Base-by-base conservation (phyloP, 208 protist genomes). In the Borovskyia barvae region DNA sequence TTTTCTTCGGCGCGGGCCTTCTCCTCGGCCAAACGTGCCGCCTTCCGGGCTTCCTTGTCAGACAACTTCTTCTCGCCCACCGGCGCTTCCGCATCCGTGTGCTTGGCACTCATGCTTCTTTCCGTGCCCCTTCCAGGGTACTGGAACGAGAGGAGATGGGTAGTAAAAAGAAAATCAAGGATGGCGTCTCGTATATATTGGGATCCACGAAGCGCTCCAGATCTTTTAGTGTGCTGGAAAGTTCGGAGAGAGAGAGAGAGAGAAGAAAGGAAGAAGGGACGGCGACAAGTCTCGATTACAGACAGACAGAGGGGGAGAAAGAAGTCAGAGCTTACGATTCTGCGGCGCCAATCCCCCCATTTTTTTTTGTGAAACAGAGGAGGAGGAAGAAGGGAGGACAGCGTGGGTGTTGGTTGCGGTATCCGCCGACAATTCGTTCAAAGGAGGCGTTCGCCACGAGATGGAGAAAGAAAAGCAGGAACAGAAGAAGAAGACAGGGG, bases 41-140 rank as follows among this genome's bases (percentile, higher is more conserved):
- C 77, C 69, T 90, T 91, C 30, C 89, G 85, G 37, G 81, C 81
- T 66, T 91, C 85, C 69, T 95, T 95, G 42, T 86, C 74, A 30
- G 78, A 72, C 19, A 87, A 62, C 70, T 90, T 92, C 41, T 76
- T 36, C 53, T 52, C 32, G 6, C 11, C 19, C 22, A 47, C 66
- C 1, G 57, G 39, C 22, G 53, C 67, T 40, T 61, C 43, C 11
- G 53, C 29, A 32, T 63, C 65, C n/a, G 49, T 49, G 55, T 63
- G 54, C 41, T 61, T 73, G 32, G 58, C 50, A 54, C 43, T 76
- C 63, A 73, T 72, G 28, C 29, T 52, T n/a, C n/a, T n/a, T n/a
- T n/a, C n/a, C n/a, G n/a, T n/a, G n/a, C n/a, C n/a, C n/a, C n/a
- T n/a, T n/a, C n/a, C n/a, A n/a, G n/a, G n/a, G n/a, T n/a, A n/a